These are phyloP conservation scores for Wickerhamiella alocasiicola DNA, from an alignment of 805 yeast species.

Conservation along the genomic window DNA sequence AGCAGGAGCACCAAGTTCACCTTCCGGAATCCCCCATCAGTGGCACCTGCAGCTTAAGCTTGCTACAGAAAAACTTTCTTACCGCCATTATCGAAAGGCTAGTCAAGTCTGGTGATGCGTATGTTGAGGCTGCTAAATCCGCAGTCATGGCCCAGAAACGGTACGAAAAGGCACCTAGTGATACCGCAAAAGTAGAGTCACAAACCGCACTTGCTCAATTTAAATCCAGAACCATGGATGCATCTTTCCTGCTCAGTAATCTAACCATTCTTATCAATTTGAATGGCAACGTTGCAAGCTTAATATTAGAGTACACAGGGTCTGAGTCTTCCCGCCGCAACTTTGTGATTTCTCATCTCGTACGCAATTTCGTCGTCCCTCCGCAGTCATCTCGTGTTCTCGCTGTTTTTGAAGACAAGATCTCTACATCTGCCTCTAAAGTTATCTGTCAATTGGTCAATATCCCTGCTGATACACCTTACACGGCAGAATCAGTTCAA, in stretches of 20 bases:
- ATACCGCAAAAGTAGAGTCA: no score
- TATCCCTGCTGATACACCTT: conserved; percentile 3
- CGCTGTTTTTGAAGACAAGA: neutral
- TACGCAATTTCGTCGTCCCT: neutral
- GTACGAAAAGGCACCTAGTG: neutral
- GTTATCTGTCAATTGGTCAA: neutral
- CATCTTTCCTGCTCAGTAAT: neutral
- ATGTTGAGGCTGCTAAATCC: neutral
- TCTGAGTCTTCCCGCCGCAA: neutral
- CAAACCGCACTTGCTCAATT: neutral
- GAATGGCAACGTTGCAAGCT: neutral
- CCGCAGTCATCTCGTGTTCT: neutral
- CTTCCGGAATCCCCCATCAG: neutral
- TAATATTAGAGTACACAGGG: neutral
- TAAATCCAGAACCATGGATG: neutral
- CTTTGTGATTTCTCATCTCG: neutral
- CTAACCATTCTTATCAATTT: neutral
- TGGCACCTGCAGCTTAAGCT: neutral
- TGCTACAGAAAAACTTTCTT: neutral
- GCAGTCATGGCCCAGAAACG: neutral
- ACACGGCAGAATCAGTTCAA: conserved; percentile 1
- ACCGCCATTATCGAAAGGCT: neutral
- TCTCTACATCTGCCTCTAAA: neutral
- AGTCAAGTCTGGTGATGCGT: neutral
- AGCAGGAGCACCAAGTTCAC: neutral